A percentile compares a stretch with the other conserved stretches of the same genome.
phyloP scores from a whole-genome alignment of 2,329 filamentous ascomycete genomes.

The Stagonosporopsis cucurbitacearum region DNA sequence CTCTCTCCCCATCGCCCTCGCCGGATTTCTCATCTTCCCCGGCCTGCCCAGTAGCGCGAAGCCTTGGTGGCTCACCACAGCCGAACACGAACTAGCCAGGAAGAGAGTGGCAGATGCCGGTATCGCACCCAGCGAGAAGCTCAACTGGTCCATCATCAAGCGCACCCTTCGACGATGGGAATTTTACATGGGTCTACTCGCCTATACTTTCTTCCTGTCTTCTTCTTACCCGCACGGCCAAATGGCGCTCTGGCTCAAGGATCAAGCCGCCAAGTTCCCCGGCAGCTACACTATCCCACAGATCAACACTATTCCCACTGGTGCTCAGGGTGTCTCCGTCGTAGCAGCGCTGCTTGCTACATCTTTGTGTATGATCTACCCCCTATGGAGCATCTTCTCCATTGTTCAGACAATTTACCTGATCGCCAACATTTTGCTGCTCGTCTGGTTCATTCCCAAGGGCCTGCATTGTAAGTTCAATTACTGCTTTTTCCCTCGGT shows the following conservation, averaged over 20 bases:
- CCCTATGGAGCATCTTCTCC: constrained; percentile 57
- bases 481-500: background rate
- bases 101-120: constrained; percentile 40
- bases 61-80: constrained; percentile 57
- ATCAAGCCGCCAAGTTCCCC: constrained; percentile 46
- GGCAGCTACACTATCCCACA: constrained; percentile 54
- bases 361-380: constrained; percentile 59
- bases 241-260: constrained; percentile 62
- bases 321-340: constrained; percentile 57
- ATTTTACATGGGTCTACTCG: constrained; percentile 58
- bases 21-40: constrained; percentile 62
- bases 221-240: constrained; percentile 56
- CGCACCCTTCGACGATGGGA: constrained; percentile 58
- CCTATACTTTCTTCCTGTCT: constrained; percentile 52
- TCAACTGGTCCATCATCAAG: constrained; percentile 54
- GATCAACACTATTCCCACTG: constrained; percentile 60
- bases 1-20: constrained; percentile 61
- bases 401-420: constrained; percentile 51
- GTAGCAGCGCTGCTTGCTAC: constrained; percentile 59
- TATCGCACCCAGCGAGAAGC: constrained; percentile 49
- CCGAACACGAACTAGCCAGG: constrained; percentile 41
- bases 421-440: constrained; percentile 56
- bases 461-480: constrained; percentile 44
- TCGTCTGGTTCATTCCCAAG: constrained; percentile 59
- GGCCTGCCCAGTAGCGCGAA: constrained; percentile 59